Evolutionary conservation across 2,329 filamentous ascomycete species (phyloP).

Genomic region (Penicillium sp.): DNA sequence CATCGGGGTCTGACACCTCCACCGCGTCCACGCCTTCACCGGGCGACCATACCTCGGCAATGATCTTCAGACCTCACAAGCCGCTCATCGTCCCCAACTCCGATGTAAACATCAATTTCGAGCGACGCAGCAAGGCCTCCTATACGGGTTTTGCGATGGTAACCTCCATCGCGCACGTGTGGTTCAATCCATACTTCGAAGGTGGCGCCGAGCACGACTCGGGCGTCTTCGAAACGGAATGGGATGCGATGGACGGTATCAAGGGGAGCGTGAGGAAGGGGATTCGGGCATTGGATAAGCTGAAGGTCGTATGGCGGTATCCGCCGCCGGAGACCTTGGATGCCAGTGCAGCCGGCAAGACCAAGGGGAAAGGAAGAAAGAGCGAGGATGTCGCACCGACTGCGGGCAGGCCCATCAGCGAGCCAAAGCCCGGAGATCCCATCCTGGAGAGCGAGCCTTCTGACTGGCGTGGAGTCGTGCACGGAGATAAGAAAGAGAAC

Average conservation of each 20-base stretch:
- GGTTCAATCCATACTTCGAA: slow-evolving; percentile 96
- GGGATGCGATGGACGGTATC: slow-evolving; percentile 86
- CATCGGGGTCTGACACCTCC: slow-evolving; percentile 12
- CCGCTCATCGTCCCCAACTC: slow-evolving; percentile 72
- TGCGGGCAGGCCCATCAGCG: slow-evolving; percentile 53
- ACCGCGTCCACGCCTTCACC: slow-evolving; percentile 9
- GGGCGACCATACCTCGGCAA: slow-evolving; percentile 60
- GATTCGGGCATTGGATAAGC: slow-evolving; percentile 72
- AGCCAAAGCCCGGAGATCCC: slow-evolving; percentile 65
- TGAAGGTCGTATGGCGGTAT: slow-evolving; percentile 81
- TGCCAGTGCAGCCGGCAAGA: background rate
- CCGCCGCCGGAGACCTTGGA: slow-evolving; percentile 19
- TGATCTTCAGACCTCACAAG: slow-evolving; percentile 71
- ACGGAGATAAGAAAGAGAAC: slow-evolving; percentile 29
- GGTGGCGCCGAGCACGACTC: slow-evolving; percentile 69
- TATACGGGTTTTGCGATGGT: slow-evolving; percentile 82
- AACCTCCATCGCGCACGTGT: slow-evolving; percentile 88
- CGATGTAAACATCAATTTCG: slow-evolving; percentile 87
- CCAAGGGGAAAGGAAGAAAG: slow-evolving; percentile 16
- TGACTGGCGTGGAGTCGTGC: slow-evolving; percentile 66
- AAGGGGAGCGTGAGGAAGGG: slow-evolving; percentile 86
- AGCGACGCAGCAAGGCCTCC: slow-evolving; percentile 77
- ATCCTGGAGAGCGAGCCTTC: slow-evolving; percentile 69
- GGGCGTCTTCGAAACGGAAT: slow-evolving; percentile 70
- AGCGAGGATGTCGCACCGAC: slow-evolving; percentile 23